Percentiles rank a stretch among this genome's conserved stretches.
These are phyloP conservation scores for Sutorius eximius DNA, from an alignment of 1,284 basidiomycete species.

Conservation along the genomic window DNA sequence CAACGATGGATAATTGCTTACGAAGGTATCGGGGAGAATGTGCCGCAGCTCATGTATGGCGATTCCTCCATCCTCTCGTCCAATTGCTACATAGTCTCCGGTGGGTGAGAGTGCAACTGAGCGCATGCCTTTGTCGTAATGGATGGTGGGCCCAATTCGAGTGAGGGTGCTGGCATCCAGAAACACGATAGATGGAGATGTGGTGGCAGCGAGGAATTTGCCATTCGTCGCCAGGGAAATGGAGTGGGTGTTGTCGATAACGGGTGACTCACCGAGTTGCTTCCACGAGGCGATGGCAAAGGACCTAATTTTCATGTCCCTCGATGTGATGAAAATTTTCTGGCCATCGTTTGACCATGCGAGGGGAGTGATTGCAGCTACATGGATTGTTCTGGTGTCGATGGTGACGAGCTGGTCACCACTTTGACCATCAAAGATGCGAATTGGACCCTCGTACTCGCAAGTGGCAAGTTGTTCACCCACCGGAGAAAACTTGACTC, in stretches of 20 bases:
- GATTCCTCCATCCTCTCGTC: not conserved
- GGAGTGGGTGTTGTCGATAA: not conserved
- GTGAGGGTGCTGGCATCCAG: not conserved
- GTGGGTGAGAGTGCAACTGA: not conserved
- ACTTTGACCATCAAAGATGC: not conserved
- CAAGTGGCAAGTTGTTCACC: not conserved
- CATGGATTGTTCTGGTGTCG: not conserved
- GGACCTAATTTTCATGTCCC: not conserved
- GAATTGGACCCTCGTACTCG: not conserved
- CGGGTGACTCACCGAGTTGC: not conserved
- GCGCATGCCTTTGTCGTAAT: not conserved
- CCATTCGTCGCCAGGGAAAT: not conserved
- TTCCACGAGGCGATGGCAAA: not conserved
- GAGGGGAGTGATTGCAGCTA: not conserved
- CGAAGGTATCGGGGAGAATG: not conserved
- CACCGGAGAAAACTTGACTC: not conserved
- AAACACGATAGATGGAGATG: not conserved
- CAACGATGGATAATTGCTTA: not conserved
- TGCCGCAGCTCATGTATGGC: not conserved
- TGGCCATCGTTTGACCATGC: not conserved
- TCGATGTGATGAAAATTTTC: not conserved
- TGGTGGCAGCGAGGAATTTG: not conserved
- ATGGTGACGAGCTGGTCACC: not conserved
- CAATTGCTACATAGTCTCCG: not conserved
- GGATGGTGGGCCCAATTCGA: not conserved